phyloP scores from a whole-genome alignment of 257 asterid species.

The Cruciata laevipes region DNA sequence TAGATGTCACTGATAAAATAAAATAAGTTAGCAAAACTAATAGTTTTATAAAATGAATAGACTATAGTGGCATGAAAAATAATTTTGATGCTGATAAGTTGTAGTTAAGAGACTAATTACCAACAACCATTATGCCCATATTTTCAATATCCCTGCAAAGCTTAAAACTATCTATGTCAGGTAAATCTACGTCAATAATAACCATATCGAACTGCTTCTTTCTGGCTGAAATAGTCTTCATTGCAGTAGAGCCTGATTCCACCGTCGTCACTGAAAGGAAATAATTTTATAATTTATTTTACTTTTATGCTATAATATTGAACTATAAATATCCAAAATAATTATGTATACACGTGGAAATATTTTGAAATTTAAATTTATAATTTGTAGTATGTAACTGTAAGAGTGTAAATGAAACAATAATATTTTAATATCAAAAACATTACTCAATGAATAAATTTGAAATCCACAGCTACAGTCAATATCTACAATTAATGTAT shows the following conservation, averaged over 20 bases:
- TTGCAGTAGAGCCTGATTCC: slow-evolving; percentile 8
- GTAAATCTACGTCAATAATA: slow-evolving; percentile 17
- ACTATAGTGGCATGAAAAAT: neutral
- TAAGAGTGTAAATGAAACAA: no score
- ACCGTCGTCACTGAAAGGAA: slow-evolving; percentile 16
- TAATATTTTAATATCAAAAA: no score
- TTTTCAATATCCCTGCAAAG: slow-evolving; percentile 7
- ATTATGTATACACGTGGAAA: no score
- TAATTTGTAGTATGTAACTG: no score
- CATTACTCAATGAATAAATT: no score
- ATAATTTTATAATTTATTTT: neutral
- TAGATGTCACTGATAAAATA: neutral
- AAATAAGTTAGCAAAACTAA: neutral
- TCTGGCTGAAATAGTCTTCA: slow-evolving; percentile 5
- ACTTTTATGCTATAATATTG: no score
- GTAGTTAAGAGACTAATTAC: neutral
- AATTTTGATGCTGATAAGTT: neutral
- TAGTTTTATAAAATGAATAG: no score
- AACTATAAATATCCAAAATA: no score
- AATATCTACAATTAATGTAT: no score
- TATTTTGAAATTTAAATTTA: no score
- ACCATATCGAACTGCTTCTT: slow-evolving; percentile 15
- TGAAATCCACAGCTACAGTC: no score
- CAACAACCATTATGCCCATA: neutral
- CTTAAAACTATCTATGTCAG: slow-evolving; percentile 8